Evolutionary conservation across 441 rosid species (phyloP).

Genomic region (Gossypium laxum): DNA sequence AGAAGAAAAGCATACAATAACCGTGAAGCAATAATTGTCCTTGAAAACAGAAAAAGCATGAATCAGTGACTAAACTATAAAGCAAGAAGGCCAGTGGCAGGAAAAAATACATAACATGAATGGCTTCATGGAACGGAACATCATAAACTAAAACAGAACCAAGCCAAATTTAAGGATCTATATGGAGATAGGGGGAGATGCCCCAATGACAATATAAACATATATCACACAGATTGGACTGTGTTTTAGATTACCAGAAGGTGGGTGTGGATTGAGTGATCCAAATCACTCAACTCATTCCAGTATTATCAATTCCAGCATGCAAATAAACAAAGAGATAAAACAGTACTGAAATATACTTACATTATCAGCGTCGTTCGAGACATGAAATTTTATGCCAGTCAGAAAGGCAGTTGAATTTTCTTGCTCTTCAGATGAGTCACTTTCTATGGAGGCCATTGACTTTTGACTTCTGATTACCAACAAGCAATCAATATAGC

Average conservation of each 20-base stretch:
- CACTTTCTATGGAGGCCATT: constrained; percentile 34
- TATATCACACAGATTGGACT: neutral
- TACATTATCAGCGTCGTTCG: constrained; percentile 48
- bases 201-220: neutral
- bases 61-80: neutral
- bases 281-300: neutral
- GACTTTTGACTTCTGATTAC: constrained; percentile 16
- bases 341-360: constrained; percentile 14
- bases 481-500: constrained; percentile 22
- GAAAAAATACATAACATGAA: neutral
- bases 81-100: neutral
- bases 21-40: neutral
- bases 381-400: constrained; percentile 44
- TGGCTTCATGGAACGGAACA: neutral
- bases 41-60: neutral
- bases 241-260: neutral
- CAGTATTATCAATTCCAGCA: neutral
- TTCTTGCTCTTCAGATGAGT: constrained; percentile 32
- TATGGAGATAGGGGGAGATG: neutral
- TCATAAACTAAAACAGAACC: neutral
- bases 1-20: neutral
- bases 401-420: constrained; percentile 42
- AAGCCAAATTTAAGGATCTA: neutral
- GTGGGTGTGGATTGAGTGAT: neutral
- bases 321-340: neutral